phyloP scores from a whole-genome alignment of 2,329 filamentous ascomycete species.

The Aspergillus sp. region DNA sequence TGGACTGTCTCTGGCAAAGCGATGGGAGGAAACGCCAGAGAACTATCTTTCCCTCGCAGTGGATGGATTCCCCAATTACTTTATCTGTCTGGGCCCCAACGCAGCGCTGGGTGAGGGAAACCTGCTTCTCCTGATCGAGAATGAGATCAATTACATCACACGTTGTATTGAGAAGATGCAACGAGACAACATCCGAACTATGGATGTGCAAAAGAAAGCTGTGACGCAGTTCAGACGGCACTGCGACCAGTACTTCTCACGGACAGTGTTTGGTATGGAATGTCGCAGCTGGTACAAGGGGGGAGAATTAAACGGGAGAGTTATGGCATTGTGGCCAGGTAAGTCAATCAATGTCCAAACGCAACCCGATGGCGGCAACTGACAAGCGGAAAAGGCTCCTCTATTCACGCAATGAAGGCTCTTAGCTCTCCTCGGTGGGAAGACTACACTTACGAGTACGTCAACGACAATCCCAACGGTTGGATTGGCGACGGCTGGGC shows the following conservation, averaged over 20 bases:
- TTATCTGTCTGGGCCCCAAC: slow-evolving; percentile 36
- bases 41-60: slow-evolving; percentile 37
- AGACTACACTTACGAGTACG: slow-evolving; percentile 39
- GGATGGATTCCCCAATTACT: slow-evolving; percentile 37
- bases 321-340: slow-evolving; percentile 39
- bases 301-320: slow-evolving; percentile 29
- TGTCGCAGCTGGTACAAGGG: slow-evolving; percentile 43
- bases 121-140: slow-evolving; percentile 35
- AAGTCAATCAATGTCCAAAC: slow-evolving; percentile 1
- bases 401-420: slow-evolving; percentile 38
- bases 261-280: slow-evolving; percentile 35
- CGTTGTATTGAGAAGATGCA: slow-evolving; percentile 37
- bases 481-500: slow-evolving; percentile 40
- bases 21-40: slow-evolving; percentile 34
- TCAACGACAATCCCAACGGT: slow-evolving; percentile 30
- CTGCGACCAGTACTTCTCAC: slow-evolving; percentile 36
- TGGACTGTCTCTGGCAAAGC: slow-evolving; percentile 27
- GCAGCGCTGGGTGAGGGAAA: slow-evolving; percentile 34
- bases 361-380: background rate
- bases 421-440: slow-evolving; percentile 40
- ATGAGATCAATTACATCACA: slow-evolving; percentile 35
- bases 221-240: slow-evolving; percentile 31
- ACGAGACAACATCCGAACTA: slow-evolving; percentile 33
- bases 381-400: slow-evolving; percentile 26
- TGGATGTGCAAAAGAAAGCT: slow-evolving; percentile 26